Base-by-base conservation (phyloP, 306 rosid species). In the Prunus mume region DNA sequence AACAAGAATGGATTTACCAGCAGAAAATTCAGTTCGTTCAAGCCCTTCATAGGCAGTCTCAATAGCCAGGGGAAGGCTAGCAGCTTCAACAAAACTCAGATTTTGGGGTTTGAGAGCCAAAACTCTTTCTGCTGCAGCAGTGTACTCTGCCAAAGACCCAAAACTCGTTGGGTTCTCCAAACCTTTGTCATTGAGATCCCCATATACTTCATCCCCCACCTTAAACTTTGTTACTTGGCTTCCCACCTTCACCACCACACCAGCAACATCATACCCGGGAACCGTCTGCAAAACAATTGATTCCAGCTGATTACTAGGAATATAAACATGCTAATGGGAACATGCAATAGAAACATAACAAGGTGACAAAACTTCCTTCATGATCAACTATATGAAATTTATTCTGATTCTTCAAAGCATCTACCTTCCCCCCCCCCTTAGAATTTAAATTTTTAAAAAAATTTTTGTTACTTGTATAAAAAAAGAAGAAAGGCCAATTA, bases 141-240 rank as follows among this genome's bases (percentile, higher is more conserved):
- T 90, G 72, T 91, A 93, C 82, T 91, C 91, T 0, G 96, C 91
- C 87, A 93, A 84, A 43, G 98, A 79, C 0, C 94, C 93, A 64
- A 76, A 14, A 34, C 10, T 72, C 56, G 75, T 88, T 4, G 83
- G 83, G 30, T 88, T 71, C 9, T 75, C 69, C 64, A 85, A 1
- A 6, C 78, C 89, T 12, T 45, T 25, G 72, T 79, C 93, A 27
- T 87, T 84, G 55, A 89, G 74, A 65, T 85, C 87, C 52, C 98
- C 95, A 73, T 87, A 89, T 0, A 87, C 91, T 84, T 89, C 90
- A 72, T 89, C 95, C 15, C 97, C 97, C 68, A 69, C 90, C 73
- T 87, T 88, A 15, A 93, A 88, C 63, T 82, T 89, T 55, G 76
- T 80, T 69, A 91, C 96, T 81, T 82, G 64, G 61, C 74, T 71